These are phyloP conservation scores for Boletus tomentosulus DNA, from an alignment of 768 basidiomycete species.

Conservation along the genomic window DNA sequence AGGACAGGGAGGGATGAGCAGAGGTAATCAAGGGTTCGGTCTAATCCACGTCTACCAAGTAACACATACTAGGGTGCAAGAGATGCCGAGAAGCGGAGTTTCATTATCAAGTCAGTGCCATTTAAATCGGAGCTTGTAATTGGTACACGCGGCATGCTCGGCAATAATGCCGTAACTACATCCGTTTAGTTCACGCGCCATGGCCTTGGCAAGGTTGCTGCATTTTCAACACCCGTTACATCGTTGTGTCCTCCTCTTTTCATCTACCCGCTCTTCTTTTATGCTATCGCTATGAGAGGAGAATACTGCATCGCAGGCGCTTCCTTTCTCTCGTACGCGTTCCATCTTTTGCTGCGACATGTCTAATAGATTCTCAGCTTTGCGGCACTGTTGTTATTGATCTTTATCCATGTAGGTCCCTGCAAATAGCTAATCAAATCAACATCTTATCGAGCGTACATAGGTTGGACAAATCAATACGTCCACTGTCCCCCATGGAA, in stretches of 20 bases:
- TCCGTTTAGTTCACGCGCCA: constrained; percentile 12
- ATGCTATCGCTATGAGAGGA: constrained; percentile 51
- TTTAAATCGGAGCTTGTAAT: constrained; percentile 16
- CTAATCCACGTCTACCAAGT: constrained; percentile 17
- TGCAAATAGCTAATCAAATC: constrained; percentile 9
- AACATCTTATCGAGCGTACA: constrained; percentile 19
- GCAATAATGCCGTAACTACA: constrained; percentile 10
- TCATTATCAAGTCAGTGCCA: neutral
- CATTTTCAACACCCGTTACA: constrained; percentile 18
- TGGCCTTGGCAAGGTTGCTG: constrained; percentile 19
- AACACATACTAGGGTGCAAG: neutral
- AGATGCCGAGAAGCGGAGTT: constrained; percentile 2
- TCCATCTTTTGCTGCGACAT: constrained; percentile 3
- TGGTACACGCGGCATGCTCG: constrained; percentile 12
- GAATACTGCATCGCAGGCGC: constrained; percentile 74
- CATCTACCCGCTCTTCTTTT: constrained; percentile 17
- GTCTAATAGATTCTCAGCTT: constrained; percentile 16
- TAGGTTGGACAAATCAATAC: constrained; percentile 84
- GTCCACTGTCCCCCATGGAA: constrained; percentile 62
- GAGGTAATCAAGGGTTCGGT: constrained; percentile 3
- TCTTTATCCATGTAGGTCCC: constrained; percentile 72
- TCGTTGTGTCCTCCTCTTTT: constrained; percentile 15
- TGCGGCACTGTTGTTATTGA: constrained; percentile 53
- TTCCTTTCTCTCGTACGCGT: constrained; percentile 65
- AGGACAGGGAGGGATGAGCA: constrained; percentile 3